These are phyloP conservation scores for Penicillium occitanis DNA, from an alignment of 2,329 filamentous ascomycete genomes.

Conservation along the genomic window DNA sequence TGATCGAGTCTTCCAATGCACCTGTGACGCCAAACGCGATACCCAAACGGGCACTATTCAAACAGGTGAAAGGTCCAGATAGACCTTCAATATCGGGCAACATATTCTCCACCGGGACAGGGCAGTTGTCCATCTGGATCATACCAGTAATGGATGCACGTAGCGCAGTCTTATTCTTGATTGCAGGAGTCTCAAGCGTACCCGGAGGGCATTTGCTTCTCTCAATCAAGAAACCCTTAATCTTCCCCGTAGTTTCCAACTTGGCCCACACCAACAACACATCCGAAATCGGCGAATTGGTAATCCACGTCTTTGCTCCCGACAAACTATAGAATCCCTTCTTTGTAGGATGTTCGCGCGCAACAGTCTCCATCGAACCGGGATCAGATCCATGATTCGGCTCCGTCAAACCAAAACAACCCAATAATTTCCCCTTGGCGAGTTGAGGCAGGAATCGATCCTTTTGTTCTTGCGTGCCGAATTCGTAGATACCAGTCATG, in stretches of 20 bases:
- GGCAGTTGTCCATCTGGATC: conserved; percentile 92
- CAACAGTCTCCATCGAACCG: conserved; percentile 83
- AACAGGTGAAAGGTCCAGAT: conserved; percentile 83
- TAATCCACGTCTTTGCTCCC: conserved; percentile 92
- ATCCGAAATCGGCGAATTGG: conserved; percentile 86
- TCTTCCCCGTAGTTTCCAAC: conserved; percentile 86
- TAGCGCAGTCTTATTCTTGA: conserved; percentile 94
- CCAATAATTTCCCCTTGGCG: conserved; percentile 78
- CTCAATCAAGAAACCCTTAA: conserved; percentile 88
- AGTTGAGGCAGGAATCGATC: conserved; percentile 76
- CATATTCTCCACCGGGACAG: conserved; percentile 89
- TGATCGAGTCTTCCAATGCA: conserved; percentile 87
- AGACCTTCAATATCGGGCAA: conserved; percentile 87
- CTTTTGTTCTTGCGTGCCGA: conserved; percentile 83
- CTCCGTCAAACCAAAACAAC: conserved; percentile 87
- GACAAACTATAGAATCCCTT: conserved; percentile 77
- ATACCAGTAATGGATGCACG: conserved; percentile 93
- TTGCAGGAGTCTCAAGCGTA: conserved; percentile 83
- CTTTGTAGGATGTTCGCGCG: conserved; percentile 80
- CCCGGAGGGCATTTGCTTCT: conserved; percentile 80
- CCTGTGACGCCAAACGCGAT: conserved; percentile 94
- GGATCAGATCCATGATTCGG: conserved; percentile 92
- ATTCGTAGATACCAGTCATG: conserved; percentile 89
- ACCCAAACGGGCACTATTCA: conserved; percentile 90
- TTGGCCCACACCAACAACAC: conserved; percentile 90